phyloP scores from a whole-genome alignment of 2,329 filamentous ascomycete genomes.

The Penicillium italicum region DNA sequence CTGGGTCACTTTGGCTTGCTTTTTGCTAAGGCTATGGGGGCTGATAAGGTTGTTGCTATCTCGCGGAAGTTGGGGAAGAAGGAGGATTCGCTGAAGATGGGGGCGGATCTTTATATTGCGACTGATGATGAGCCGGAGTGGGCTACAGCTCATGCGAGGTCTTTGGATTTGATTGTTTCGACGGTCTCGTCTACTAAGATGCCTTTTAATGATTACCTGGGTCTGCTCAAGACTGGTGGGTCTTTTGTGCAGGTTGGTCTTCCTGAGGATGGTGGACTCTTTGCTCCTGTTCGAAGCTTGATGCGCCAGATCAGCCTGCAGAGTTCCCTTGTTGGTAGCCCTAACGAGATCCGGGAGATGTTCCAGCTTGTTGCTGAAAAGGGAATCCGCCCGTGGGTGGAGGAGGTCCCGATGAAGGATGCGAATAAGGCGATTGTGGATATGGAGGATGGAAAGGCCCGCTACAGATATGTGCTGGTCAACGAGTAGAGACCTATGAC shows the following conservation, averaged over 20 bases:
- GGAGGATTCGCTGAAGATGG: conserved; percentile 53
- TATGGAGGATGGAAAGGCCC: conserved; percentile 44
- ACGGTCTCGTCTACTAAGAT: conserved; percentile 59
- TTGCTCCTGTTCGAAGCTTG: conserved; percentile 55
- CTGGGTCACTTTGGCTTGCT: conserved; percentile 71
- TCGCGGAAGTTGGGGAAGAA: conserved; percentile 52
- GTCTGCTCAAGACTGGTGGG: conserved; percentile 57
- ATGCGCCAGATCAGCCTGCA: conserved; percentile 53
- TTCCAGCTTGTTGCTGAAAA: conserved; percentile 42
- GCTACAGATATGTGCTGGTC: conserved; percentile 47
- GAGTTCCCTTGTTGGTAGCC: conserved; percentile 46
- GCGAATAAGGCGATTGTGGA: conserved; percentile 45
- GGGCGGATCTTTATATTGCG: conserved; percentile 55
- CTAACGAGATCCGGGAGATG: conserved; percentile 44
- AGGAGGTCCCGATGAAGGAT: conserved; percentile 43
- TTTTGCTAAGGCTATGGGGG: conserved; percentile 67
- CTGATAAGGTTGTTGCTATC: conserved; percentile 59
- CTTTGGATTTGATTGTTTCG: conserved; percentile 55
- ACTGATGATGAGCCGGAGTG: conserved; percentile 56
- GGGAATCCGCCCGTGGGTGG: conserved; percentile 41
- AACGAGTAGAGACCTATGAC: conserved; percentile 31
- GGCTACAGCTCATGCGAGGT: conserved; percentile 47
- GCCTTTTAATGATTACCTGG: conserved; percentile 61
- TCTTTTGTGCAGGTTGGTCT: conserved; percentile 63
- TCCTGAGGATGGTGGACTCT: conserved; percentile 56